phyloP scores from a whole-genome alignment of 208 protist genomes.

The Acanthamoeba royreba region DNA sequence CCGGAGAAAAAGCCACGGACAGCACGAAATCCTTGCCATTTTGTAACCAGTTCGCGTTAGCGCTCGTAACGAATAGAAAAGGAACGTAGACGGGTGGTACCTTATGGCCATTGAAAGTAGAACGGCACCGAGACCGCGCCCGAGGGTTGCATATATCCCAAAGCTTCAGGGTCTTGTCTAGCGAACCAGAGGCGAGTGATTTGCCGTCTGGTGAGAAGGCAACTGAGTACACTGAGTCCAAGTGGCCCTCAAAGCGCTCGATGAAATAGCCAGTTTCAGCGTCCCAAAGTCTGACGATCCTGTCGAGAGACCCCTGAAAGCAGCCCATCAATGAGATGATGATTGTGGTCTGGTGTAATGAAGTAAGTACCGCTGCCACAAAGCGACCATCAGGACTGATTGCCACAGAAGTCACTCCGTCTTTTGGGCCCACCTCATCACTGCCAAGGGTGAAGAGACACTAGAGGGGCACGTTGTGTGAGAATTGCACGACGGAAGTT shows the following conservation, averaged over 20 bases:
- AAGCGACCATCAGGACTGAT: slow-evolving; percentile 65
- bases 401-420: slow-evolving; percentile 75
- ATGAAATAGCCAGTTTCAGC: slow-evolving; percentile 64
- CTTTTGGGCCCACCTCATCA: slow-evolving; percentile 76
- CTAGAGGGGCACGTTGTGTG: background rate
- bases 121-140: slow-evolving; percentile 52
- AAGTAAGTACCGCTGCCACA: slow-evolving; percentile 64
- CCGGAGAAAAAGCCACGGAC: slow-evolving; percentile 63
- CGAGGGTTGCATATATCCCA: slow-evolving; percentile 62
- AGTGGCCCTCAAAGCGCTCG: slow-evolving; percentile 73
- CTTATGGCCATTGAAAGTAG: slow-evolving; percentile 73
- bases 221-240: slow-evolving; percentile 75
- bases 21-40: slow-evolving; percentile 73
- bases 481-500: background rate
- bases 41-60: too few relatives aligned
- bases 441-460: slow-evolving; percentile 64
- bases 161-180: slow-evolving; percentile 70
- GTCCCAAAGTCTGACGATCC: slow-evolving; percentile 76
- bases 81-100: too few relatives aligned
- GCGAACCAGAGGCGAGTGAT: slow-evolving; percentile 58
- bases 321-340: background rate
- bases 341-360: too few relatives aligned
- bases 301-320: slow-evolving; percentile 68
- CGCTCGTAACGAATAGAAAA: too few relatives aligned
- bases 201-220: slow-evolving; percentile 70